Base-by-base conservation (phyloP, 345 rosid species). In the Syzygium grande region DNA sequence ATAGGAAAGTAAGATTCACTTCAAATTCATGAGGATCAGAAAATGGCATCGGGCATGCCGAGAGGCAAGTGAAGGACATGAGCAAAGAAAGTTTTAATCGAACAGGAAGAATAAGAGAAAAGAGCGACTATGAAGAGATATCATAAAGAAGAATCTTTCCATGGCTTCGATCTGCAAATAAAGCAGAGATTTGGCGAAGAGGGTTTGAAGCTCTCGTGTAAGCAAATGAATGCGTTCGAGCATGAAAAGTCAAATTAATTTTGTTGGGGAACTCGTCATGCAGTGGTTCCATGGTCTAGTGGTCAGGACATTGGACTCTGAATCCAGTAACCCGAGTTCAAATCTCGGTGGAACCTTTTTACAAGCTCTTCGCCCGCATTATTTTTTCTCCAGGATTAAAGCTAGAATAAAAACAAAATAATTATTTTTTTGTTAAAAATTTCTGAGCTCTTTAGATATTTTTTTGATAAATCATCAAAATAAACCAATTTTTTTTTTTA, bases 241-340 rank as follows among this genome's bases (percentile, higher is more conserved):
- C 43, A 41, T 1, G 43, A 1, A 1, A 41, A 41, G 43, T 41
- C 43, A 41, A 41, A 41, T 41, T 4, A 41, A 41, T 41, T 41
- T 41, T 41, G 43, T 41, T 41, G 43, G 5, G 43, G 4, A 41
- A 41, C 43, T 41, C 6, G 17, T 10, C 46, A 0, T 4, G 46
- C 0, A 3, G 1, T 34, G 80, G 80, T 73, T 73, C 98, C 92
- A 93, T 94, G 97, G 95, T 95, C 98, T 95, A 92, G 98, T 91
- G 97, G 98, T 97, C 46, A 94, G 98, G 95, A 95, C 93, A 94
- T 93, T 94, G 94, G 97, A 95, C 96, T 95, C 93, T 93, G 98
- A 95, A 97, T 97, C 98, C 95, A 93, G 95, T 95, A 93, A 94
- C 97, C 98, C 96, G 96, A 95, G 96, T 96, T 97, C 99, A 95